Evolutionary conservation across 129 eudicot species (phyloP).

Genomic region (Glebionis coronaria): DNA sequence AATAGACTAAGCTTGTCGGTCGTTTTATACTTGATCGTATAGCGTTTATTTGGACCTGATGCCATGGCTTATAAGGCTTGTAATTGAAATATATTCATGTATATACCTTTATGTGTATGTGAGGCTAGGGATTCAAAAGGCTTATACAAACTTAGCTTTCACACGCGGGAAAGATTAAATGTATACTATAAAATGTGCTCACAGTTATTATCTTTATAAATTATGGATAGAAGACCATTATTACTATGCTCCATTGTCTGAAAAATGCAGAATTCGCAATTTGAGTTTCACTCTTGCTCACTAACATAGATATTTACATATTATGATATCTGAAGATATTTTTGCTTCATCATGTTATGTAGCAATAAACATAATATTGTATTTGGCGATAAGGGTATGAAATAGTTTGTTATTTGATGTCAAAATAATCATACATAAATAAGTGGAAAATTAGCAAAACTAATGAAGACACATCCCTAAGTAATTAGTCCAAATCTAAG

Average conservation of each 20-base stretch:
- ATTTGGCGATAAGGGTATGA: too few relatives aligned
- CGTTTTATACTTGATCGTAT: neutral
- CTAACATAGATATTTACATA: too few relatives aligned
- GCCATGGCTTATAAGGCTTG: conserved; percentile 12
- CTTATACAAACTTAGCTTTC: conserved; percentile 90
- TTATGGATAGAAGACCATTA: neutral
- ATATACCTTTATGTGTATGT: conserved; percentile 79
- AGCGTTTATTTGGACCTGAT: neutral
- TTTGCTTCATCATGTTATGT: too few relatives aligned
- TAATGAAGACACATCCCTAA: too few relatives aligned
- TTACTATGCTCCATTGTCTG: neutral
- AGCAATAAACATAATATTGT: too few relatives aligned
- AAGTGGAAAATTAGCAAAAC: too few relatives aligned
- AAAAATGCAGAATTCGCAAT: neutral
- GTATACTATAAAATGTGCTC: conserved; percentile 28
- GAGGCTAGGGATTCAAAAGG: conserved; percentile 97
- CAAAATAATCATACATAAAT: too few relatives aligned
- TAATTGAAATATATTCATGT: conserved; percentile 68
- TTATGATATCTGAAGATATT: too few relatives aligned
- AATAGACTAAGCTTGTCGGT: conserved; percentile 84
- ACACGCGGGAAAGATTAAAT: conserved; percentile 89
- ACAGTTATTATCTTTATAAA: neutral
- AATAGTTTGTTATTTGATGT: too few relatives aligned
- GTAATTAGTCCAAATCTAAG: too few relatives aligned
- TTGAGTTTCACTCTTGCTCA: too few relatives aligned